Evolutionary conservation across 2,329 filamentous ascomycete genomes (phyloP).

Genomic region (Didymosphaeria variabile): DNA sequence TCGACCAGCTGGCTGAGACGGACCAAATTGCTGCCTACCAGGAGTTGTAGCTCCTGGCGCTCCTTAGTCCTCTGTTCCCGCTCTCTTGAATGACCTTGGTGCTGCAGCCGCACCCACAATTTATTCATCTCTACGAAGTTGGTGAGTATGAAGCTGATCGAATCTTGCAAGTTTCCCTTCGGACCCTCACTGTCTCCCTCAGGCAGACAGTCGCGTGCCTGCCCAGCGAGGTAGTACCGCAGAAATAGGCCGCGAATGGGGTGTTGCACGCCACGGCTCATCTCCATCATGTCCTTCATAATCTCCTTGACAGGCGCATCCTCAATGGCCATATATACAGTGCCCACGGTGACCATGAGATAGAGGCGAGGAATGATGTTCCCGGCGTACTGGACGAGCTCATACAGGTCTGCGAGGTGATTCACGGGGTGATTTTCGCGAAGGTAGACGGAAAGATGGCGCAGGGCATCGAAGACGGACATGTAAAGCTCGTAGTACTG

Average conservation of each 20-base stretch:
- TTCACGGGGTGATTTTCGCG: slow-evolving; percentile 98
- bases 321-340: slow-evolving; percentile 98
- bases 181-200: slow-evolving; percentile 85
- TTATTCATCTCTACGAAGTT: slow-evolving; percentile 99
- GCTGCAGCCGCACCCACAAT: slow-evolving; percentile 95
- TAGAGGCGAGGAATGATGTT: slow-evolving; percentile 97
- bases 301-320: slow-evolving; percentile 99
- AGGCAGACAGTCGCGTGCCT: slow-evolving; percentile 89
- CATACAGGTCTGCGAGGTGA: slow-evolving; percentile 96
- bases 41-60: slow-evolving; percentile 90
- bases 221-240: slow-evolving; percentile 94
- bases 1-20: slow-evolving; percentile 95
- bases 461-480: slow-evolving; percentile 96
- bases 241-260: slow-evolving; percentile 94
- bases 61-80: slow-evolving; percentile 93
- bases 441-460: slow-evolving; percentile 94
- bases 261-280: slow-evolving; percentile 97
- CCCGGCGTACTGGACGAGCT: slow-evolving; percentile 96
- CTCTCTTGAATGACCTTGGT: slow-evolving; percentile 96
- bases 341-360: slow-evolving; percentile 98
- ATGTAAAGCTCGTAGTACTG: slow-evolving; percentile 99
- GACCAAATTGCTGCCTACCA: slow-evolving; percentile 96
- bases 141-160: slow-evolving; percentile 96
- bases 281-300: slow-evolving; percentile 99
- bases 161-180: slow-evolving; percentile 95